phyloP scores from a whole-genome alignment of 441 rosid species.

The Biscutella laevigata region DNA sequence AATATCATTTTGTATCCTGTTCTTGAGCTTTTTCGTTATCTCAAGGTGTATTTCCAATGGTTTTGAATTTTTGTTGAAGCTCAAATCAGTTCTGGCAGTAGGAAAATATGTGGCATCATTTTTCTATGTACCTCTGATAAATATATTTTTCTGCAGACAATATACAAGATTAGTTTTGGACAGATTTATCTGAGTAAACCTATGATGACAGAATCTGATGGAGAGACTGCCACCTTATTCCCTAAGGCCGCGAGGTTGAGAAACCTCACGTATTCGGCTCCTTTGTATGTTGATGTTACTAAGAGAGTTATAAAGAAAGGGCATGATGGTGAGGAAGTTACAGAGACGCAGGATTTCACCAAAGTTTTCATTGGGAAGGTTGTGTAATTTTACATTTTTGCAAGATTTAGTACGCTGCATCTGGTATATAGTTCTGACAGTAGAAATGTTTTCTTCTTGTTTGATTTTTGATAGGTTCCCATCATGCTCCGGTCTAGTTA shows the following conservation, averaged over 20 bases:
- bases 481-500: constrained; percentile 95
- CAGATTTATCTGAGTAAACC: constrained; percentile 97
- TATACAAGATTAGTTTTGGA: constrained; percentile 84
- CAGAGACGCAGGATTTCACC: constrained; percentile 79
- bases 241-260: constrained; percentile 98
- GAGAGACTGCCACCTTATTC: constrained; percentile 87
- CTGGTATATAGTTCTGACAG: neutral
- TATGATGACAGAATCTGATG: constrained; percentile 97
- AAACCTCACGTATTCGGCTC: constrained; percentile 92
- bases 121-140: constrained; percentile 5
- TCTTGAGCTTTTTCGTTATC: neutral
- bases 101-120: neutral
- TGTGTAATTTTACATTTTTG: neutral
- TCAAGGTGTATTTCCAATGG: neutral
- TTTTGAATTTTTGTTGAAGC: neutral
- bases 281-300: constrained; percentile 81
- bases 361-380: constrained; percentile 97
- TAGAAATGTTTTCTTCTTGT: neutral
- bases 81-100: neutral
- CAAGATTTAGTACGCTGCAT: neutral
- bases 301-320: constrained; percentile 88
- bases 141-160: constrained; percentile 50
- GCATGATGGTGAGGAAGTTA: constrained; percentile 94
- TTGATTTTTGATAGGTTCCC: constrained; percentile 54
- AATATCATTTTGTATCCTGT: neutral